Evolutionary conservation across 768 basidiomycete genomes (phyloP).

Genomic region (Trametes sanguinea): DNA sequence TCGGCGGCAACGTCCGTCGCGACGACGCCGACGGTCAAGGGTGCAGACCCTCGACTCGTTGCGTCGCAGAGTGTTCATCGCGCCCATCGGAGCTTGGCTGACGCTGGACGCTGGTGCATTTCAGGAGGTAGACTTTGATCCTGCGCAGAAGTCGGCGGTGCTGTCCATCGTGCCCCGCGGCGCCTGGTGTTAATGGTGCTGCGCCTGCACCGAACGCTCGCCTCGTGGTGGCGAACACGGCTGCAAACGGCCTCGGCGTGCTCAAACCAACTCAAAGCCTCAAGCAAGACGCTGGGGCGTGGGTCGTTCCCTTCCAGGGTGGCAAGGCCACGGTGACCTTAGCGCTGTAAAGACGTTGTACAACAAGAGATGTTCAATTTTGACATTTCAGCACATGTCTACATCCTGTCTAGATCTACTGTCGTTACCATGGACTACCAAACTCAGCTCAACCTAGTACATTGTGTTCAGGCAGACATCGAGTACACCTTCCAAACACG

Average conservation of each 20-base stretch:
- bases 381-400: not conserved
- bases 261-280: conserved; percentile 44
- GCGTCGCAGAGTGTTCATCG: conserved; percentile 53
- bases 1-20: conserved; percentile 50
- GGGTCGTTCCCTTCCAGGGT: conserved; percentile 43
- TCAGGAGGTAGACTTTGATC: conserved; percentile 43
- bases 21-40: conserved; percentile 42
- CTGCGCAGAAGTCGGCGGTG: conserved; percentile 39
- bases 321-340: conserved; percentile 38
- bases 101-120: conserved; percentile 56
- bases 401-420: not conserved
- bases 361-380: not conserved
- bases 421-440: not conserved
- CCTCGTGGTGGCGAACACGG: conserved; percentile 45
- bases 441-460: not conserved
- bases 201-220: conserved; percentile 50
- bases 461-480: not conserved
- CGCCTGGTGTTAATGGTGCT: conserved; percentile 42
- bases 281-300: conserved; percentile 48
- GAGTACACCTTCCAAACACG: conserved; percentile 51
- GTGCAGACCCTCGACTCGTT: conserved; percentile 50
- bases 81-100: conserved; percentile 48
- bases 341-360: not conserved
- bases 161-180: conserved; percentile 43
- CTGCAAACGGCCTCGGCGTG: conserved; percentile 39